Conservation (phyloP, 768 basidiomycete species). For the Podaxis sp. region DNA sequence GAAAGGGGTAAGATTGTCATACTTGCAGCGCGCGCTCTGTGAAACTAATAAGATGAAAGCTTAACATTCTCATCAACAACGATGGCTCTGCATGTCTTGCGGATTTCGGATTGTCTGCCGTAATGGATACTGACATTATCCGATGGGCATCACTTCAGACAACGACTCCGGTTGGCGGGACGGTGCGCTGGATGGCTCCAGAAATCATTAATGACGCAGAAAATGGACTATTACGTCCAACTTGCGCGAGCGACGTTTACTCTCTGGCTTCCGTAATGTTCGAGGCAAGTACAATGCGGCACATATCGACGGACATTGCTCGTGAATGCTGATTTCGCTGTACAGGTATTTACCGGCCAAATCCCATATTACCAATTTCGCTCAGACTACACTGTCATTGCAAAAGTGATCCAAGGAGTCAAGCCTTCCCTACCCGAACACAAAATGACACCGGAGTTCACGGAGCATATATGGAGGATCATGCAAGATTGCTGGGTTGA, state of each 20-base stretch:
- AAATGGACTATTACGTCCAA: neutral
- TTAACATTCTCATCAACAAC: slow-evolving; percentile 18
- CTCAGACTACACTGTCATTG: neutral
- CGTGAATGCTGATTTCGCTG: neutral
- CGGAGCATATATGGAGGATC: neutral
- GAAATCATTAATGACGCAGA: neutral
- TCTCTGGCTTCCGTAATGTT: neutral
- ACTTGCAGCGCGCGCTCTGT: too few relatives aligned
- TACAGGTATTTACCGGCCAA: neutral
- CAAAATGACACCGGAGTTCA: neutral
- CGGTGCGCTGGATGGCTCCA: neutral
- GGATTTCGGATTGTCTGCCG: slow-evolving; percentile 21
- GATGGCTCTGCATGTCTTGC: slow-evolving; percentile 19
- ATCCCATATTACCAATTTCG: neutral
- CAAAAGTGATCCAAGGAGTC: neutral
- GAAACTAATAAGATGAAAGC: slow-evolving; percentile 6
- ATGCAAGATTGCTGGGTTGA: neutral
- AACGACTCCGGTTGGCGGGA: neutral
- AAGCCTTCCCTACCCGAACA: neutral
- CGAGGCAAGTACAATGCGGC: neutral
- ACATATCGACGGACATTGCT: neutral
- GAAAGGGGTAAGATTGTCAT: slow-evolving; percentile 18
- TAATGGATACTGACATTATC: neutral
- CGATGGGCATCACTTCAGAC: neutral
- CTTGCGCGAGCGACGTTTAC: neutral